These are phyloP conservation scores for Emydomyces testavorans DNA, from an alignment of 2,329 filamentous ascomycete species.

Conservation along the genomic window DNA sequence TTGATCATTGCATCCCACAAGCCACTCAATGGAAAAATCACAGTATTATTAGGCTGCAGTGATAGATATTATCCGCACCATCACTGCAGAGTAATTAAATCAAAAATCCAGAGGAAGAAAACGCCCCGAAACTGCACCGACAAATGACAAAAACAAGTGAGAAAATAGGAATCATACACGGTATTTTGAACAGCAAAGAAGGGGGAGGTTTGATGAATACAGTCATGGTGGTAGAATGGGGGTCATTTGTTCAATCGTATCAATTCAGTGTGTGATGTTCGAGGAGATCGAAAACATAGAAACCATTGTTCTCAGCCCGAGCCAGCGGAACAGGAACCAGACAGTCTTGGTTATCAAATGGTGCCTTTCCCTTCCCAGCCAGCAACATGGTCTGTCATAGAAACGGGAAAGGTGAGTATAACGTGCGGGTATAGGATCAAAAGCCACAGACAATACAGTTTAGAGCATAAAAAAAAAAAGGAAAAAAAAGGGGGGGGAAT, in stretches of 20 bases:
- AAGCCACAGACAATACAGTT: too few relatives aligned
- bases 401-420: conserved; percentile 8
- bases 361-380: too few relatives aligned
- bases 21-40: too few relatives aligned
- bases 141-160: not conserved
- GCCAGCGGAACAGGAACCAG: not conserved
- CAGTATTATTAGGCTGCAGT: too few relatives aligned
- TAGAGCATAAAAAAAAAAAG: conserved; percentile 10
- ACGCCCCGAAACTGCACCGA: not conserved
- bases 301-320: not conserved
- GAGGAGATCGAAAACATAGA: conserved; percentile 11
- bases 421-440: not conserved
- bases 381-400: too few relatives aligned
- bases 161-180: not conserved
- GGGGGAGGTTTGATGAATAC: not conserved
- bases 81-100: too few relatives aligned
- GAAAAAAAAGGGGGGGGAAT: conserved; percentile 8
- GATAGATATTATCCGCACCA: not conserved
- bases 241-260: not conserved
- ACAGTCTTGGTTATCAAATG: too few relatives aligned
- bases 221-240: not conserved
- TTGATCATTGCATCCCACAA: too few relatives aligned
- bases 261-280: too few relatives aligned
- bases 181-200: too few relatives aligned
- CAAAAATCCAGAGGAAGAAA: not conserved